Base-by-base conservation (phyloP, 495 filamentous ascomycete species). In the Penicillium fimorum region DNA sequence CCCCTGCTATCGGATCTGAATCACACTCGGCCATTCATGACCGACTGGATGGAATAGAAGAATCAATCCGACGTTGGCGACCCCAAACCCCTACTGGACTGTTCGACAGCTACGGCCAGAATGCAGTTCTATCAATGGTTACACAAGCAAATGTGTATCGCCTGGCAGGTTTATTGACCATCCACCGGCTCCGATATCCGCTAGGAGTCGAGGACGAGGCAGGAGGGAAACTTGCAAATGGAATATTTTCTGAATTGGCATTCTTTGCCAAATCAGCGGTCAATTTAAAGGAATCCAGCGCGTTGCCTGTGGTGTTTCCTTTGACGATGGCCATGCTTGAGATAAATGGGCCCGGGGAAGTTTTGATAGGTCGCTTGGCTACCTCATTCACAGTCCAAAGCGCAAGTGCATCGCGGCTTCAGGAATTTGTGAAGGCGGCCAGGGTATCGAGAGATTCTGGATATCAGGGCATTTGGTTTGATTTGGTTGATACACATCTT, bases 111-210 rank as follows among this genome's bases (percentile, higher is more conserved):
- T 68, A 60, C 30, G 61, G 50, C n/a, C 56, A 55, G 40, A 37
- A 63, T 41, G 70, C 72, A 29, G 53, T 68, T 24, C 29, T 64
- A 8, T 60, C 59, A 2, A 69, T 74, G 62, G 53, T 64, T 24
- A 64, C 68, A 5, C 71, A 74, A 58, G 70, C 71, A 7, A 64
- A 57, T 20, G 58, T 68, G 5, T 74, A 74, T 55, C 63, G 70
- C 2, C 48, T 67, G 3, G 70, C 66, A 1, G 63, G 48, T 25
- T 63, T 74, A 12, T 54, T 74, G 20, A 38, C 71, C 15, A 63
- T 71, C 44, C 71, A 74, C 33, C 66, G 68, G 2, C 55, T 71
- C 42, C 70, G 71, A 35, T 68, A 67, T 40, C 61, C 68, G 9
- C 55, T 73, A 0, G 67, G 67, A 13, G 43, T 63, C 25, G 55